These are phyloP conservation scores for Bimuria novae-zelandiae DNA, from an alignment of 2,329 filamentous ascomycete species.

Conservation along the genomic window DNA sequence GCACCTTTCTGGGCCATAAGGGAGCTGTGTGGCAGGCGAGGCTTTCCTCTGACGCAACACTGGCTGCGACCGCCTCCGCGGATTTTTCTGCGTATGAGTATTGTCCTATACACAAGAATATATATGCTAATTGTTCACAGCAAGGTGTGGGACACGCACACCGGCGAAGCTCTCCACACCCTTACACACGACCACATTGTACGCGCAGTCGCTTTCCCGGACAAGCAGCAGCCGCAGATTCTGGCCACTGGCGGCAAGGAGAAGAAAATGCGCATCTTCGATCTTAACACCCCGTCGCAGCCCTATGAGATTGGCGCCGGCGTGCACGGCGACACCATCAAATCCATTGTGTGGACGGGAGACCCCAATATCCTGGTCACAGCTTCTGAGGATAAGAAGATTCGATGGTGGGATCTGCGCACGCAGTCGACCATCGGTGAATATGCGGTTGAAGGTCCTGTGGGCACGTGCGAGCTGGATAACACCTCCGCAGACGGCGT, in stretches of 20 bases:
- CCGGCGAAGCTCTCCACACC: conserved; percentile 84
- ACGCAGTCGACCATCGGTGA: conserved; percentile 75
- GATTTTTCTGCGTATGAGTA: conserved; percentile 90
- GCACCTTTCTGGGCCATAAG: conserved; percentile 97
- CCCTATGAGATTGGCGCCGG: conserved; percentile 84
- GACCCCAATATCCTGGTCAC: conserved; percentile 89
- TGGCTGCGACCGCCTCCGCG: conserved; percentile 90
- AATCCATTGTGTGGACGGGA: conserved; percentile 92
- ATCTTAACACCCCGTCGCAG: conserved; percentile 69
- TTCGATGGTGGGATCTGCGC: conserved; percentile 93
- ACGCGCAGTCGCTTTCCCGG: conserved; percentile 81
- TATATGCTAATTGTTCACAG: conserved; percentile 54
- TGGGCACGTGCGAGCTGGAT: conserved; percentile 86
- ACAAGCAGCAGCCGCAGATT: conserved; percentile 75
- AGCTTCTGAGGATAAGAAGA: conserved; percentile 84
- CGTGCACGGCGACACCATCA: conserved; percentile 85
- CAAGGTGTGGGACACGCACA: conserved; percentile 97
- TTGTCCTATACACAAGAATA: not conserved
- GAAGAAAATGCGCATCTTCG: conserved; percentile 94
- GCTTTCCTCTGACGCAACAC: conserved; percentile 82
- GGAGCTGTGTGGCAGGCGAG: conserved; percentile 96
- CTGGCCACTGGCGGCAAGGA: conserved; percentile 93
- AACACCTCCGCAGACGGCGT: conserved; percentile 70
- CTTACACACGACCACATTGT: conserved; percentile 95
- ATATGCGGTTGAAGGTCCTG: conserved; percentile 78